These are phyloP conservation scores for Strombidium stylifer DNA, from an alignment of 73 alveolate species.

Conservation along the genomic window DNA sequence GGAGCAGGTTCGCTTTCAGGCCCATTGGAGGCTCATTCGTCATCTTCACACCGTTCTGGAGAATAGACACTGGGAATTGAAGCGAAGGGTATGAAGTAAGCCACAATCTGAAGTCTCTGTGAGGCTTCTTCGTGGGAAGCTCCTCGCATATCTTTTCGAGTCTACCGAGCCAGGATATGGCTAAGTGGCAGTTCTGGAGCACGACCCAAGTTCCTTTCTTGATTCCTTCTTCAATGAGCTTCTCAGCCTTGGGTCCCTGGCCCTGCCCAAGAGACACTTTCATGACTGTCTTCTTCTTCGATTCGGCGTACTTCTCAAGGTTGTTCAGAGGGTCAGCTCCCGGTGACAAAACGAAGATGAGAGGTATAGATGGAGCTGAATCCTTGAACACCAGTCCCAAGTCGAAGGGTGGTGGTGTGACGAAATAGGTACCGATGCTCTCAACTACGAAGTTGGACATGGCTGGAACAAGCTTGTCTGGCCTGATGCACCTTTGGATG, in stretches of 20 bases:
- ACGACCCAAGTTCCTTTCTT: slow-evolving; percentile 99
- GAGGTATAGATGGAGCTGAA: slow-evolving; percentile 88
- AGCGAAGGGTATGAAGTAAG: slow-evolving; percentile 98
- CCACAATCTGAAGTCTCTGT: slow-evolving; percentile 99
- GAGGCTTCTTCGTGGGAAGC: slow-evolving; percentile 89
- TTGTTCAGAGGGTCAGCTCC: slow-evolving; percentile 98
- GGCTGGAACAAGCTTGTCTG: slow-evolving; percentile 95
- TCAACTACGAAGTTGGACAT: slow-evolving; percentile 88
- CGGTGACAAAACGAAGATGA: slow-evolving; percentile 97
- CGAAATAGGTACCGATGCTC: slow-evolving; percentile 87
- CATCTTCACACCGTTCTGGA: slow-evolving; percentile 99
- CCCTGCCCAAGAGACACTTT: slow-evolving; percentile 98
- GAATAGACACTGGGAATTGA: slow-evolving; percentile 98
- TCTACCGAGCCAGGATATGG: slow-evolving; percentile 98
- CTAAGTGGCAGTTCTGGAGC: slow-evolving; percentile 98
- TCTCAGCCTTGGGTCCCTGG: slow-evolving; percentile 97
- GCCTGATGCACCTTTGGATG: slow-evolving; percentile 93
- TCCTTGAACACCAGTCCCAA: slow-evolving; percentile 93
- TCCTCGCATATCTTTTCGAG: slow-evolving; percentile 97
- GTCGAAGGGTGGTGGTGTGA: slow-evolving; percentile 97
- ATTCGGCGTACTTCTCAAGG: slow-evolving; percentile 88
- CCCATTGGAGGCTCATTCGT: slow-evolving; percentile 99
- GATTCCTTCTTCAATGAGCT: slow-evolving; percentile 93
- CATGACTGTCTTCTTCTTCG: slow-evolving; percentile 83
- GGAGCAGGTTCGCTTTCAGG: slow-evolving; percentile 89